Evolutionary conservation across 169 alveolate species (phyloP).

Genomic region (Neospora caninum): DNA sequence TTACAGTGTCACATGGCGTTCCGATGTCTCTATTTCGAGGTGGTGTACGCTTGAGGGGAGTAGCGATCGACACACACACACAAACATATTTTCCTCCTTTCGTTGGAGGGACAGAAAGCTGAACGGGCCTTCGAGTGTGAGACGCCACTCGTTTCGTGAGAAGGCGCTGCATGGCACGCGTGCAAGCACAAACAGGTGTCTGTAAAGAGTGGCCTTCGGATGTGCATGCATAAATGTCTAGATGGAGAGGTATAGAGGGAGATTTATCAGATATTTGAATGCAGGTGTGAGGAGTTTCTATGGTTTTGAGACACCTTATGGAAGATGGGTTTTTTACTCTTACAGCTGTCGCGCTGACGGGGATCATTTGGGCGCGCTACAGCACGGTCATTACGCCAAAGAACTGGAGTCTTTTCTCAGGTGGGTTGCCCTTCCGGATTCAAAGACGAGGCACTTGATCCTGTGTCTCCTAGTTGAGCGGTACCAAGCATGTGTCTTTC

Average conservation of each 20-base stretch:
- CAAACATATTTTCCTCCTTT: too few relatives aligned
- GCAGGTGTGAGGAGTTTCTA: background rate
- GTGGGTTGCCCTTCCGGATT: background rate
- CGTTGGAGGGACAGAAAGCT: too few relatives aligned
- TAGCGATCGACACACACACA: too few relatives aligned
- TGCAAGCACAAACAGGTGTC: too few relatives aligned
- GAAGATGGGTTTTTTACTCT: background rate
- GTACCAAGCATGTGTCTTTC: background rate
- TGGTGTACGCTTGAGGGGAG: too few relatives aligned
- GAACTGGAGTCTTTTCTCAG: constrained; percentile 79
- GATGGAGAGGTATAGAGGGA: background rate
- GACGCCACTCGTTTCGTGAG: too few relatives aligned
- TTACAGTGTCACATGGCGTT: too few relatives aligned
- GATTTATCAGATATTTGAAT: background rate
- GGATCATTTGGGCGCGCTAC: constrained; percentile 84
- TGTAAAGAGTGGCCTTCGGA: too few relatives aligned
- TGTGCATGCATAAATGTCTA: too few relatives aligned
- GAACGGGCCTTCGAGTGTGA: too few relatives aligned
- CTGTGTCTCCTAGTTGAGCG: background rate
- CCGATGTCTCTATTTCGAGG: too few relatives aligned
- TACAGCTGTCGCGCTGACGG: constrained; percentile 81
- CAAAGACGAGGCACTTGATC: background rate
- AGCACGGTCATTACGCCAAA: constrained; percentile 80
- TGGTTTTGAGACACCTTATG: background rate
- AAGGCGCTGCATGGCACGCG: too few relatives aligned